Conservation (phyloP, 140 eudicot species). For the Erigeron philadelphicus region DNA sequence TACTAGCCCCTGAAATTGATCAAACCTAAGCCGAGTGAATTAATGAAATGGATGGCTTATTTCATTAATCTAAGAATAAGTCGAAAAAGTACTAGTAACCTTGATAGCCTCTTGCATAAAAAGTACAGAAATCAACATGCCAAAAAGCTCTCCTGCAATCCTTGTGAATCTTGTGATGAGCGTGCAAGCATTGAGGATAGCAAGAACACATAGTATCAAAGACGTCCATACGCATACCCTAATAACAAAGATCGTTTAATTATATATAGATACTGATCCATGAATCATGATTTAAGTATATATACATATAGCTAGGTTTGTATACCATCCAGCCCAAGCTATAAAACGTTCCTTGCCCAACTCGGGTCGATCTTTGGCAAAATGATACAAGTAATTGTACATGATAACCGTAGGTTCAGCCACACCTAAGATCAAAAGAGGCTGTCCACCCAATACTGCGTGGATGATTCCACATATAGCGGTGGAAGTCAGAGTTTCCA, state of each 20-base stretch:
- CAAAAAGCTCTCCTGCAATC: constrained; percentile 94
- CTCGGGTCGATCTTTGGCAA: constrained; percentile 49
- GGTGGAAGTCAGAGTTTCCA: constrained; percentile 79
- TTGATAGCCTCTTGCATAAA: constrained; percentile 89
- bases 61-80: too few species aligned
- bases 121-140: constrained; percentile 90
- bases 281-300: too few species aligned
- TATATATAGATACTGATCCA: too few species aligned
- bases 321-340: constrained; percentile 97
- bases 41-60: too few species aligned
- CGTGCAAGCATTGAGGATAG: constrained; percentile 78
- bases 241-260: too few species aligned
- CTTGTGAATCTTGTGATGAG: constrained; percentile 79
- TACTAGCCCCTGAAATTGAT: constrained; percentile 53
- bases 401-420: constrained; percentile 93
- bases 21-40: constrained; percentile 17
- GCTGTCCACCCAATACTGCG: constrained; percentile 85
- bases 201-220: constrained; percentile 56
- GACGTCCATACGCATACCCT: constrained; percentile 98
- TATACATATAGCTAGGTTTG: too few species aligned
- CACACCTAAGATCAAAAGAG: constrained; percentile 81
- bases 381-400: constrained; percentile 62
- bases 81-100: constrained; percentile 37
- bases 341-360: constrained; percentile 54
- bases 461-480: constrained; percentile 91